Conservation (phyloP, 139 green algal species). For the Micractinium conductrix region DNA sequence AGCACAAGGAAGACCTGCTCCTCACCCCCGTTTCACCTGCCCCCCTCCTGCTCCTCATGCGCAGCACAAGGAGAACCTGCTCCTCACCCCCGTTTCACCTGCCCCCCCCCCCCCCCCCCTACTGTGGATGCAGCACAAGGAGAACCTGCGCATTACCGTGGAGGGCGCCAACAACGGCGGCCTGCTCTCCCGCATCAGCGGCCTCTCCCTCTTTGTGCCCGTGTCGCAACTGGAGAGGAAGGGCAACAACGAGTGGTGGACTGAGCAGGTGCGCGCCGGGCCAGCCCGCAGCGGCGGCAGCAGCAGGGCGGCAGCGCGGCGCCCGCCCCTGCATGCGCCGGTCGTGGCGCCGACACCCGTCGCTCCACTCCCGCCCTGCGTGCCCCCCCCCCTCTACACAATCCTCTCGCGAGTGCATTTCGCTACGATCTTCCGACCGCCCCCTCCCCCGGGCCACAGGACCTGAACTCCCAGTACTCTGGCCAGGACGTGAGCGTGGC, state of each 20-base stretch:
- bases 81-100: too few relatives aligned
- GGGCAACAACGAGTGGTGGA: constrained; percentile 34
- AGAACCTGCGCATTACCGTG: constrained; percentile 39
- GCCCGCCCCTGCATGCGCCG: too few relatives aligned
- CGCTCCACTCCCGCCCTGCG: too few relatives aligned
- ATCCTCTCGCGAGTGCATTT: too few relatives aligned
- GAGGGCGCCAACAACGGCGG: constrained; percentile 52
- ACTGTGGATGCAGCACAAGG: constrained; percentile 46
- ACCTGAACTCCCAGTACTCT: background rate
- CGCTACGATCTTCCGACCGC: background rate
- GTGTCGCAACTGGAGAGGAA: constrained; percentile 48
- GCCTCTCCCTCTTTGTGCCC: constrained; percentile 56
- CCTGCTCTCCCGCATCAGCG: constrained; percentile 39
- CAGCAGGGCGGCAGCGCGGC: too few relatives aligned
- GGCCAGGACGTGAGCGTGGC: constrained; percentile 26
- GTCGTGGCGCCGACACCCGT: too few relatives aligned
- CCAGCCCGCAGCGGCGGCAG: too few relatives aligned
- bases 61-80: too few relatives aligned
- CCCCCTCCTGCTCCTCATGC: too few relatives aligned
- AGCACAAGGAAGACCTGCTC: too few relatives aligned
- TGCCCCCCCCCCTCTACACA: too few relatives aligned
- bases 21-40: too few relatives aligned
- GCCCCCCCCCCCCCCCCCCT: background rate
- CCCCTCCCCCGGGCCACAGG: background rate
- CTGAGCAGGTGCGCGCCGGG: constrained; percentile 10